These are phyloP conservation scores for Raffaelea albimanens DNA, from an alignment of 2,329 filamentous ascomycete species.

Conservation along the genomic window DNA sequence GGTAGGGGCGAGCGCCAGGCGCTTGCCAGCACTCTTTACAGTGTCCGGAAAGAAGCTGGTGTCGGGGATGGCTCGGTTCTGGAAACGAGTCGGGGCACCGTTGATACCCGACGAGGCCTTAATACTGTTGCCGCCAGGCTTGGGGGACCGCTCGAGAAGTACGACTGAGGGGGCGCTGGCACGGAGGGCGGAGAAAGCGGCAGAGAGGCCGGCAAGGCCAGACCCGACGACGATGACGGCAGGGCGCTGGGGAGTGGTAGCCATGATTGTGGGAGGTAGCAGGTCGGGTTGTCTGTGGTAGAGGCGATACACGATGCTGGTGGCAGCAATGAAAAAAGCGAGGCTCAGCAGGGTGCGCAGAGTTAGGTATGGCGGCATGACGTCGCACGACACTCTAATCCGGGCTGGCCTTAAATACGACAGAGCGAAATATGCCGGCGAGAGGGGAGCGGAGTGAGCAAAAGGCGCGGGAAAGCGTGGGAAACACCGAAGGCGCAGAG, in stretches of 20 bases:
- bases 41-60: conserved; percentile 46
- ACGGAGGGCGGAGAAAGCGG: conserved; percentile 45
- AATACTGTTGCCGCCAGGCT: conserved; percentile 84
- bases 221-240: conserved; percentile 53
- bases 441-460: background rate
- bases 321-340: background rate
- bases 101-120: conserved; percentile 99
- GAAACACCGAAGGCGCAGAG: too few relatives aligned
- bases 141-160: conserved; percentile 50
- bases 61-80: conserved; percentile 27
- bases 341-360: background rate
- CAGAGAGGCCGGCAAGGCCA: conserved; percentile 53
- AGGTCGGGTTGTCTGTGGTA: background rate
- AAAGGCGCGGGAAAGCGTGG: background rate
- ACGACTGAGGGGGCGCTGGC: conserved; percentile 38
- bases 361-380: background rate
- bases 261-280: background rate
- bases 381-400: background rate
- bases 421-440: too few relatives aligned
- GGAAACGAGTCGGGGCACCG: conserved; percentile 81
- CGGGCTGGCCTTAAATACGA: too few relatives aligned
- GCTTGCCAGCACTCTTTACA: conserved; percentile 41
- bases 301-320: background rate
- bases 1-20: conserved; percentile 20
- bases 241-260: background rate